Percentiles rank a stretch among this genome's conserved stretches.
Evolutionary conservation across 2,329 filamentous ascomycete genomes (phyloP).

Genomic region (Metarhizium album): DNA sequence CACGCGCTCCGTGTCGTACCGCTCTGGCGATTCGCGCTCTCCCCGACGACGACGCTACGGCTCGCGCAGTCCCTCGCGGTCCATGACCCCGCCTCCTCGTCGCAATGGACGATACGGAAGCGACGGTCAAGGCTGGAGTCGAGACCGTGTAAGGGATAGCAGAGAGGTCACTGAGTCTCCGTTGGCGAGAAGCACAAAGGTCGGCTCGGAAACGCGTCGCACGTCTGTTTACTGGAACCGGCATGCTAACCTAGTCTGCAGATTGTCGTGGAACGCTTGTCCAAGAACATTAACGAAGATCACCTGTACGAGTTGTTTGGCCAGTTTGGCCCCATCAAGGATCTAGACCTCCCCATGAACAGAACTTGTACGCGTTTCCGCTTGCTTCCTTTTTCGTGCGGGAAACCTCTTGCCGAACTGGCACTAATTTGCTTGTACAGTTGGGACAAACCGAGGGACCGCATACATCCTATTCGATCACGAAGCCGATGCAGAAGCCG

Average conservation of each 20-base stretch:
- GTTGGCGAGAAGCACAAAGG: slow-evolving; percentile 41
- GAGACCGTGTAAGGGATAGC: slow-evolving; percentile 23
- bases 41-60: slow-evolving; percentile 21
- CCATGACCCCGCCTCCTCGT: slow-evolving; percentile 19
- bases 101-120: slow-evolving; percentile 24
- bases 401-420: background rate
- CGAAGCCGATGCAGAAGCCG: slow-evolving; percentile 70
- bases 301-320: slow-evolving; percentile 91
- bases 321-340: slow-evolving; percentile 72
- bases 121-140: slow-evolving; percentile 20
- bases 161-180: slow-evolving; percentile 28
- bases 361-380: slow-evolving; percentile 54
- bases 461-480: slow-evolving; percentile 82
- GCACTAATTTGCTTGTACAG: slow-evolving; percentile 31
- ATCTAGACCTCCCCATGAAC: slow-evolving; percentile 85
- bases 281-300: slow-evolving; percentile 83
- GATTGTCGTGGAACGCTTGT: slow-evolving; percentile 93
- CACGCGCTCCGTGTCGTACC: slow-evolving; percentile 24
- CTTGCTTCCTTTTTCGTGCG: background rate
- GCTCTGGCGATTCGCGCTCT: slow-evolving; percentile 24
- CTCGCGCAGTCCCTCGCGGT: slow-evolving; percentile 24
- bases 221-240: background rate
- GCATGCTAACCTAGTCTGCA: slow-evolving; percentile 24
- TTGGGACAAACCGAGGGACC: slow-evolving; percentile 82
- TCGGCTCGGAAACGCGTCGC: slow-evolving; percentile 13